Conservation (phyloP, 1,139 yeast genomes). For the Hyphopichia fennica region DNA sequence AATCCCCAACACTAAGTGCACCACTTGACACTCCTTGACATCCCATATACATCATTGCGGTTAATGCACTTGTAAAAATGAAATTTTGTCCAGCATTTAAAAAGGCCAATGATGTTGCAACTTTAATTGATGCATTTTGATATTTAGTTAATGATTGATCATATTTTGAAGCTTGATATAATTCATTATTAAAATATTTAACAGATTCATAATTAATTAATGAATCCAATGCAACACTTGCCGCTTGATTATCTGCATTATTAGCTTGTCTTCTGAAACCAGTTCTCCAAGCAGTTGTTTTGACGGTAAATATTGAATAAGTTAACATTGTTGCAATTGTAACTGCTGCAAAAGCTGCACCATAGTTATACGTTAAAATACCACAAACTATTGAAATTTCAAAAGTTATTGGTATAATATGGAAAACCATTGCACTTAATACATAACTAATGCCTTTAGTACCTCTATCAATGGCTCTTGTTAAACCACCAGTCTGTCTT, state of each 20-base stretch:
- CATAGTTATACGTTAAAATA: slow-evolving; percentile 88
- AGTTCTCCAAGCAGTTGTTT: slow-evolving; percentile 96
- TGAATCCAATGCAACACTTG: slow-evolving; percentile 91
- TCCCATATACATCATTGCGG: slow-evolving; percentile 99
- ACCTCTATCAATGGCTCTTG: slow-evolving; percentile 96
- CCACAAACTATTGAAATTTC: slow-evolving; percentile 95
- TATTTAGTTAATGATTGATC: slow-evolving; percentile 73
- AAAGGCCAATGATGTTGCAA: slow-evolving; percentile 89
- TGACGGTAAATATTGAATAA: slow-evolving; percentile 82
- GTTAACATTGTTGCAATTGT: slow-evolving; percentile 86
- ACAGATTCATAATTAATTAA: slow-evolving; percentile 93
- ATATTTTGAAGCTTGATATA: slow-evolving; percentile 75
- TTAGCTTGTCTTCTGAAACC: slow-evolving; percentile 88
- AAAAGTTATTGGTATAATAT: slow-evolving; percentile 86
- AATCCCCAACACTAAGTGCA: slow-evolving; percentile 85
- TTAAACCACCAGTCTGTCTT: slow-evolving; percentile 93
- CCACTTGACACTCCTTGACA: slow-evolving; percentile 89
- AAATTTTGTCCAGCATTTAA: slow-evolving; percentile 90
- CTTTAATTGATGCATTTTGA: slow-evolving; percentile 80
- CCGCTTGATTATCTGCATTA: slow-evolving; percentile 91
- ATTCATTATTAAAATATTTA: slow-evolving; percentile 89
- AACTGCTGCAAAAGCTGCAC: slow-evolving; percentile 83
- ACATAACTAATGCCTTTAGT: slow-evolving; percentile 96
- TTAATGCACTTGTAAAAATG: slow-evolving; percentile 87
- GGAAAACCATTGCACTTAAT: slow-evolving; percentile 93